These are phyloP conservation scores for Exobasidium cylindrosporum DNA, from an alignment of 1,284 basidiomycete genomes.

Conservation along the genomic window DNA sequence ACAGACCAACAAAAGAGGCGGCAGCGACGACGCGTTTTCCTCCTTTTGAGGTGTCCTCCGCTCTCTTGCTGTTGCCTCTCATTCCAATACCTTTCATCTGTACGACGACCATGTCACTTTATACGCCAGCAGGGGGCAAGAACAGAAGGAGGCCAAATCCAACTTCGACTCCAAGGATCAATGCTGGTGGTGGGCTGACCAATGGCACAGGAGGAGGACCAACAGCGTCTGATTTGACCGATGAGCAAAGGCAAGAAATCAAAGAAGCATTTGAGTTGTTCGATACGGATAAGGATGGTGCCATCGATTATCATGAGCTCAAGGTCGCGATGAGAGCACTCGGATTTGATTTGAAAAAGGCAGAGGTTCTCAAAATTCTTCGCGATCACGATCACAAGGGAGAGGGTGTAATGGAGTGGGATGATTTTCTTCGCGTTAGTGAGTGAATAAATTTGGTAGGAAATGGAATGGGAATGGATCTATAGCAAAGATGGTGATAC, in stretches of 20 bases:
- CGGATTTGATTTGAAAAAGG: conserved; percentile 97
- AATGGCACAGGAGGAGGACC: conserved; percentile 4
- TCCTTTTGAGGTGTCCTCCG: not conserved
- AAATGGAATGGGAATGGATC: not conserved
- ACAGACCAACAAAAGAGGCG: too few relatives aligned
- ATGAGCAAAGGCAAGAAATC: conserved; percentile 95
- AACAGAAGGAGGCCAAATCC: not conserved
- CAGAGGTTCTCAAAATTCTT: conserved; percentile 91
- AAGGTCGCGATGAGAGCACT: conserved; percentile 98
- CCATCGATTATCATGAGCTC: conserved; percentile 79
- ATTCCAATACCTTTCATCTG: not conserved
- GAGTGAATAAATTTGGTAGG: conserved; percentile 59
- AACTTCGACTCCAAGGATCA: not conserved
- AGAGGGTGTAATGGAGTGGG: conserved; percentile 87
- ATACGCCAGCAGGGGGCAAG: not conserved
- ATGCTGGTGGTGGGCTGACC: not conserved
- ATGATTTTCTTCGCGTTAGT: conserved; percentile 94
- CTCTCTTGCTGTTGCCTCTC: not conserved
- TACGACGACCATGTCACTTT: conserved; percentile 3
- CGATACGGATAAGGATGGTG: conserved; percentile 98
- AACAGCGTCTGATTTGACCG: conserved; percentile 63
- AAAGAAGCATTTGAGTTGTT: conserved; percentile 99
- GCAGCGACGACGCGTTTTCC: too few relatives aligned
- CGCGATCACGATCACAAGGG: conserved; percentile 86
- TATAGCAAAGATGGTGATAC: not conserved